Evolutionary conservation across 148 eudicot genomes (phyloP).

Genomic region (Rhododendron kiyosumense): DNA sequence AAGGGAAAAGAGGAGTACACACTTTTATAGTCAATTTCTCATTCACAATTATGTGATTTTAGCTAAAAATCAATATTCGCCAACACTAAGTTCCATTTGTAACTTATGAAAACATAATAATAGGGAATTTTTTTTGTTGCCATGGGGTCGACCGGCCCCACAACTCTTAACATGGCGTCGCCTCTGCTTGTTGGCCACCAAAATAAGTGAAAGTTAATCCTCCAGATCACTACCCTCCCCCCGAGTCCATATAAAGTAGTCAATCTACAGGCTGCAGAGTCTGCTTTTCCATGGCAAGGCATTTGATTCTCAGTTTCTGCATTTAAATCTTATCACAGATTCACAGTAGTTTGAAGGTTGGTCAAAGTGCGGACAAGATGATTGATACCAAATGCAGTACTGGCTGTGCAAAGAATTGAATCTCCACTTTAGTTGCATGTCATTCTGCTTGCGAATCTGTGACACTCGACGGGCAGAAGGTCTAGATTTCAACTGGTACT

Average conservation of each 20-base stretch:
- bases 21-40: too few species aligned
- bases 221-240: too few species aligned
- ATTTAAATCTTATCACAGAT: neutral
- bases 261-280: neutral
- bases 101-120: too few species aligned
- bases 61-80: too few species aligned
- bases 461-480: neutral
- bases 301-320: neutral
- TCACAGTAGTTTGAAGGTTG: neutral
- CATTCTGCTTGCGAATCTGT: neutral
- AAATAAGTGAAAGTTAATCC: too few species aligned
- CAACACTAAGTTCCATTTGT: too few species aligned
- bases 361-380: neutral
- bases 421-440: neutral
- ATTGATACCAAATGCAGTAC: neutral
- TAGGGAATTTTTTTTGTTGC: slow-evolving; percentile 7
- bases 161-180: too few species aligned
- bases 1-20: too few species aligned
- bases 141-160: too few species aligned
- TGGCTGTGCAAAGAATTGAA: neutral
- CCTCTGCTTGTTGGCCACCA: too few species aligned
- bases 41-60: too few species aligned
- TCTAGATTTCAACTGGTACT: neutral
- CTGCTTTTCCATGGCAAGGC: neutral
- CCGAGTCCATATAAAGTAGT: too few species aligned